Evolutionary conservation across 108 stramenopile genomes (phyloP), one percentile per base, ranked within the genome.

Genomic region (Cyclotella choctawhatcheeana): DNA sequence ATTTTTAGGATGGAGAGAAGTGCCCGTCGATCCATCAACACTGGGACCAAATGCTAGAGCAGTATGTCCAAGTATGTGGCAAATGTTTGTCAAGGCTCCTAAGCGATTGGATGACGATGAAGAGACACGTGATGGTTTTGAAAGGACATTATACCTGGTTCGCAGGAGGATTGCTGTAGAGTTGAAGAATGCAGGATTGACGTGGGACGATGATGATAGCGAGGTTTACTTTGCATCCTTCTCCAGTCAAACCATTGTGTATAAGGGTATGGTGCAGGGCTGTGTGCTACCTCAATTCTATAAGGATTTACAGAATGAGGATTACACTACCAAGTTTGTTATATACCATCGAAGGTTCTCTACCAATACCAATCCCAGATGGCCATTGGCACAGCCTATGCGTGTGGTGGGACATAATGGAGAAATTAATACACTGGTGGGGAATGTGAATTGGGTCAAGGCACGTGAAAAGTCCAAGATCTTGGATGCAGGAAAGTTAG

Each of bases 361-460:
- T 12, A 97, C 97, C 71, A 97, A 97, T 78, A 97, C 97, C 59
- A 95, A 88, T 48, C 97, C 97, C n/a, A 76, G 85, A 1, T 97
- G 97, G 97, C 93, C 90, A 10, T 84, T 94, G 26, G 97, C 97
- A 1, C 97, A 97, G 78, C 97, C 97, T 40, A 93, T 95, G 93
- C 90, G 97, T 22, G 89, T 94, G 12, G 89, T 97, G 32, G 93
- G 93, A 51, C 97, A 97, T 85, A 97, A 97, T 73, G 97, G 97
- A 58, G 97, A 97, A 79, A 96, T 97, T 81, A 97, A 97, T 78
- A 97, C 97, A 5, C 83, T 97, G 27, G 80, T 95, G 17, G 97
- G 97, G 12, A 97, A 97, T 79, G 93, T 95, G 54, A 97, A 97
- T 71, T 97, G 97, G 97, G 92, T 98, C 84, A 89, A 91, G 83